These are phyloP conservation scores for Colletotrichum destructivum DNA, from an alignment of 2,329 filamentous ascomycete genomes.

Conservation along the genomic window DNA sequence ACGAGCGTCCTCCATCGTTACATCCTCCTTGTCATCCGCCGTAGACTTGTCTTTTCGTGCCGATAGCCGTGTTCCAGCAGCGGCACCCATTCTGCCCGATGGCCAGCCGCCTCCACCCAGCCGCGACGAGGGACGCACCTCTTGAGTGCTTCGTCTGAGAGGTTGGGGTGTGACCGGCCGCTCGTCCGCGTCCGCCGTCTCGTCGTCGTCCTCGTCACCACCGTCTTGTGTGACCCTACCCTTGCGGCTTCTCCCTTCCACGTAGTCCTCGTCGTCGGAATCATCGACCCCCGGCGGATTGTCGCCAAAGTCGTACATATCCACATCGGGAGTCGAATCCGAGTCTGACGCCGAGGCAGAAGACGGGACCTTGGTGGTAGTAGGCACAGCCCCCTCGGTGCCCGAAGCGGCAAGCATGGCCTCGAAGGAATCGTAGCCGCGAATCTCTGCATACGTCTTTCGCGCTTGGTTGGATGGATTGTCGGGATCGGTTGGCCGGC, in stretches of 20 bases:
- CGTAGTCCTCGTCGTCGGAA: constrained; percentile 37
- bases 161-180: constrained; percentile 23
- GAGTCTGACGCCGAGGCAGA: constrained; percentile 35
- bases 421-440: constrained; percentile 38
- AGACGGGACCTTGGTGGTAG: constrained; percentile 22
- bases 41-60: constrained; percentile 24
- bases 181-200: constrained; percentile 21
- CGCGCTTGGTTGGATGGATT: constrained; percentile 29
- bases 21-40: constrained; percentile 2
- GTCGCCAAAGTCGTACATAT: constrained; percentile 40
- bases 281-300: constrained; percentile 44
- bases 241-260: constrained; percentile 1
- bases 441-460: constrained; percentile 27
- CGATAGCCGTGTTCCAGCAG: constrained; percentile 32
- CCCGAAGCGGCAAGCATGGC: constrained; percentile 25
- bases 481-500: constrained; percentile 25
- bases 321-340: constrained; percentile 25
- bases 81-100: constrained; percentile 19
- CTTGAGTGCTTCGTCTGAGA: constrained; percentile 36
- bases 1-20: constrained; percentile 19
- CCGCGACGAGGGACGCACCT: constrained; percentile 34
- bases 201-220: constrained; percentile 5
- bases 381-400: background rate
- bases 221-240: constrained; percentile 7
- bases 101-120: constrained; percentile 10